Evolutionary conservation across 352 stramenopile species (phyloP).

Genomic region (Phytophthora citricola): DNA sequence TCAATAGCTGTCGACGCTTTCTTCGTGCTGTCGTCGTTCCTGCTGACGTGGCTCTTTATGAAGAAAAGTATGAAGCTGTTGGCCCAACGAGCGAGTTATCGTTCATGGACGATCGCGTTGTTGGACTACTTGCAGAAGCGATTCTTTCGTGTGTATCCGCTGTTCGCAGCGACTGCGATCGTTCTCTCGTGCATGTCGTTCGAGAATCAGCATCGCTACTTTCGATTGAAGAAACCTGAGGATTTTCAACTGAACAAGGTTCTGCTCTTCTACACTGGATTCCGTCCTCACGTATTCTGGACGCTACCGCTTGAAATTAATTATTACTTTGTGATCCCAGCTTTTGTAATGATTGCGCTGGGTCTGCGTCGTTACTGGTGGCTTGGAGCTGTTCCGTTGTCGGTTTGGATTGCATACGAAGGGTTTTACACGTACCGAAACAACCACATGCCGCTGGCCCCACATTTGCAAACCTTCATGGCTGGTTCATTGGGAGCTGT

Average conservation of each 20-base stretch:
- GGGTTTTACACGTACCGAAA: conserved; percentile 25
- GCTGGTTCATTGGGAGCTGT: conserved; percentile 44
- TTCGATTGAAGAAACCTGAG: conserved; percentile 31
- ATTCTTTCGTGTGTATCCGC: conserved; percentile 64
- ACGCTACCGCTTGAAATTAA: conserved; percentile 29
- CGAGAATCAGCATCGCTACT: conserved; percentile 39
- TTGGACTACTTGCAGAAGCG: conserved; percentile 58
- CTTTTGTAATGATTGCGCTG: conserved; percentile 36
- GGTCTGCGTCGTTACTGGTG: conserved; percentile 34
- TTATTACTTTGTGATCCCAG: conserved; percentile 52
- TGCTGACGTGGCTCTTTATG: conserved; percentile 36
- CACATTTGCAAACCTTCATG: conserved; percentile 44
- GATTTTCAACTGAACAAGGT: conserved; percentile 47
- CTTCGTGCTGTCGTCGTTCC: conserved; percentile 48
- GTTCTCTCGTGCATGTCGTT: conserved; percentile 40
- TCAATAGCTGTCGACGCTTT: conserved; percentile 44
- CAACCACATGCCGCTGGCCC: conserved; percentile 18
- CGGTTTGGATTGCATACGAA: conserved; percentile 31
- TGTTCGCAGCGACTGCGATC: conserved; percentile 49
- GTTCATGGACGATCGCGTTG: conserved; percentile 29
- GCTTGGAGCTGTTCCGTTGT: conserved; percentile 26
- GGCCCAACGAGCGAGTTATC: conserved; percentile 12
- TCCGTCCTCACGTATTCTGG: conserved; percentile 51
- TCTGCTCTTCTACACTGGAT: conserved; percentile 39
- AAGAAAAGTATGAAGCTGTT: conserved; percentile 44